Base-by-base conservation (phyloP, 2,329 filamentous ascomycete genomes). In the Colletotrichum sojae region DNA sequence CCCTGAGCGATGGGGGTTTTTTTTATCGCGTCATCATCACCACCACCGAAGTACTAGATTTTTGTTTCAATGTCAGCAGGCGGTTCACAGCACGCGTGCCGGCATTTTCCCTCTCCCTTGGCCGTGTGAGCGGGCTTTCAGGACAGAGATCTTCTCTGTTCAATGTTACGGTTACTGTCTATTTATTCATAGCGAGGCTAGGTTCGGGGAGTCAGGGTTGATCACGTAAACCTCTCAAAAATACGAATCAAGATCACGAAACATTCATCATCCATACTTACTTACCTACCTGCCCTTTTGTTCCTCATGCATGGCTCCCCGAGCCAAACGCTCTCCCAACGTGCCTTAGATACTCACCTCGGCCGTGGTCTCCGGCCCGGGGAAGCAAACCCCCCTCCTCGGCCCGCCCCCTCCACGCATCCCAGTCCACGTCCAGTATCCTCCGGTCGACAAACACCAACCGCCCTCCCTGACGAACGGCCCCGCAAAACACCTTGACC, bases 401-500 rank as follows among this genome's bases (percentile, higher is more conserved):
- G 15, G 69, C 69, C 55, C 58, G 36, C 22, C 36, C 49, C 18
- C 48, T 52, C 68, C 64, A 69, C 12, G 6, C 20, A 25, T 60
- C 48, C 68, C 68, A 71, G 25, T 59, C 43, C 31, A 69, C 52
- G 13, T 60, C 43, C 2, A 45, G 5, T 2, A 67, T 45, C 9
- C 67, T 56, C 36, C 49, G 52, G 4, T 71, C 70, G 12, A 71
- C 55, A 12, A 71, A 63, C 46, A 71, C 20, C 40, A 71, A 4
- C 25, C 27, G 31, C 5, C 70, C 70, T 16, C 58, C 62, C 39
- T 70, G 56, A 9, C 54, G 52, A 18, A 71, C 27, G 8, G 67
- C 67, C 53, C 63, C 62, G 20, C 54, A 43, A 36, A 71, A 67
- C 54, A 52, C 67, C 52, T 64, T 61, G 55, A 67, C 57, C 67